phyloP scores from a whole-genome alignment of 768 basidiomycete genomes.

The Leucogyrophana mollusca region DNA sequence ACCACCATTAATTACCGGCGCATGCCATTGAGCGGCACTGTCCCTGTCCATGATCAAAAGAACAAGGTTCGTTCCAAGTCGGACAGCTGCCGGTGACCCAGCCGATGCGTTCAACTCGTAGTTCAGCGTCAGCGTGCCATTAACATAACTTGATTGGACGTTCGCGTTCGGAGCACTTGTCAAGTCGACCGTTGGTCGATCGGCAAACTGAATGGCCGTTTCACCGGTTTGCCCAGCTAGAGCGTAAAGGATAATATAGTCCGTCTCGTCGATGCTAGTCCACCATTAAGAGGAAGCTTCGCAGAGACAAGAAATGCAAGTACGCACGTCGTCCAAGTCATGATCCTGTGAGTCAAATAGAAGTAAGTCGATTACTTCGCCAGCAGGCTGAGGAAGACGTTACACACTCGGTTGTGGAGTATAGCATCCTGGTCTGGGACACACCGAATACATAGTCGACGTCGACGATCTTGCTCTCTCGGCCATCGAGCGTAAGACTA shows the following conservation, averaged over 20 bases:
- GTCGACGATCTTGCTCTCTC: conserved; percentile 50
- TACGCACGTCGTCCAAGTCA: conserved; percentile 54
- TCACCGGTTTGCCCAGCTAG: conserved; percentile 41
- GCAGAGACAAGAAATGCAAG: background rate
- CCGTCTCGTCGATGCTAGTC: conserved; percentile 37
- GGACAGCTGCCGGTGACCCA: conserved; percentile 30
- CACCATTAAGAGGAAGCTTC: background rate
- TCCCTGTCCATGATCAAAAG: conserved; percentile 43
- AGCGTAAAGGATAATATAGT: conserved; percentile 46
- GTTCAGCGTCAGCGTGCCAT: conserved; percentile 40
- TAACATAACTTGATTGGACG: conserved; percentile 31
- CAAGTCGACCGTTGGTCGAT: conserved; percentile 28
- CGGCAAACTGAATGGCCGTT: conserved; percentile 37
- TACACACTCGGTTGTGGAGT: conserved; percentile 47
- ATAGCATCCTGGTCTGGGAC: conserved; percentile 34
- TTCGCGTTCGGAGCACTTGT: conserved; percentile 21
- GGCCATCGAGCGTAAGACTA: conserved; percentile 40
- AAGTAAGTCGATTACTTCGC: background rate
- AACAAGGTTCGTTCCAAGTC: conserved; percentile 25
- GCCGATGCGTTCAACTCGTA: conserved; percentile 34
- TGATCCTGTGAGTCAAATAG: conserved; percentile 32
- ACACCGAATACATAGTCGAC: conserved; percentile 46
- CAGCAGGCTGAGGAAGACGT: background rate
- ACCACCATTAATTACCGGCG: conserved; percentile 39
- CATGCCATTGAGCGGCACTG: conserved; percentile 50